Percentiles rank a stretch among this genome's conserved stretches.
These are phyloP conservation scores for Leccinum broughii DNA, from an alignment of 768 basidiomycete genomes.

Conservation along the genomic window DNA sequence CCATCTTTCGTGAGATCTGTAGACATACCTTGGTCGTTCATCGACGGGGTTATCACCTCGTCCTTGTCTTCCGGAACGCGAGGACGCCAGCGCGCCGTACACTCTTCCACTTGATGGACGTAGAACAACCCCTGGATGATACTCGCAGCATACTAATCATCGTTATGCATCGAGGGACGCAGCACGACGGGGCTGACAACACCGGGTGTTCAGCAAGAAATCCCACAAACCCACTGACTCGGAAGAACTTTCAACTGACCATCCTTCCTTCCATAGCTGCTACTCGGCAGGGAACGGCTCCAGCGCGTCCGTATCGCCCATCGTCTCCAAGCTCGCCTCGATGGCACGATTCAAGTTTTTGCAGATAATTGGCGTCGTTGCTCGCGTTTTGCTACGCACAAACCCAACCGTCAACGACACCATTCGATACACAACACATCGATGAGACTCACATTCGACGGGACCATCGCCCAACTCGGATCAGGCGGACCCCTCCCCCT, in stretches of 20 bases:
- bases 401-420: not conserved
- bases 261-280: constrained; percentile 53
- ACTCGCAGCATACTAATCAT: constrained; percentile 58
- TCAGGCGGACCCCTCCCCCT: constrained; percentile 36
- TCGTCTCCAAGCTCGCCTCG: constrained; percentile 59
- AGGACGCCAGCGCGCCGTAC: constrained; percentile 40
- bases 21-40: constrained; percentile 39
- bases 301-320: constrained; percentile 50
- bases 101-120: constrained; percentile 65
- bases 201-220: constrained; percentile 2
- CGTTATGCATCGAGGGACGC: constrained; percentile 52
- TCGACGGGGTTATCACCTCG: constrained; percentile 28
- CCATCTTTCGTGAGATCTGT: constrained; percentile 8
- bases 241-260: constrained; percentile 41
- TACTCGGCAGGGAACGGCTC: constrained; percentile 55
- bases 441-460: constrained; percentile 52
- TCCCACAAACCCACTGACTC: not conserved
- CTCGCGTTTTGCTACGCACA: constrained; percentile 33
- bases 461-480: constrained; percentile 69
- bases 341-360: constrained; percentile 66
- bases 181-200: constrained; percentile 66
- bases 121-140: constrained; percentile 56
- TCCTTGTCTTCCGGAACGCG: constrained; percentile 15
- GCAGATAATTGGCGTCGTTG: constrained; percentile 53
- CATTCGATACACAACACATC: not conserved